Conservation (phyloP, 352 stramenopile species). For the Pythium biforme region DNA sequence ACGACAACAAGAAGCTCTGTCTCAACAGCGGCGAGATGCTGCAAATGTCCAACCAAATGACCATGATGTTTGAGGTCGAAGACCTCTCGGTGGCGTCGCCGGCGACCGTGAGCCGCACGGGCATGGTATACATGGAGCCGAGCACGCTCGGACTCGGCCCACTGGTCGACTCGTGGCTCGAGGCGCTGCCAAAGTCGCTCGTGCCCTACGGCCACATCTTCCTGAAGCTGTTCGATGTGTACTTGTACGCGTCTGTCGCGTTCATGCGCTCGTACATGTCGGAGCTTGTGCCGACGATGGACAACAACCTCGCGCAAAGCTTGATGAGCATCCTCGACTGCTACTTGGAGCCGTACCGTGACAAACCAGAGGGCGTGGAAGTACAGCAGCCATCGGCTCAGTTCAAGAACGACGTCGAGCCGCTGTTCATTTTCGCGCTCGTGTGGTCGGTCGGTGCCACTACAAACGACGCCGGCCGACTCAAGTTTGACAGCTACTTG, state of each 20-base stretch:
- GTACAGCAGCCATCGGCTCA: slow-evolving; percentile 45
- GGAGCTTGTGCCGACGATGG: slow-evolving; percentile 91
- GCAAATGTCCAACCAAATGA: slow-evolving; percentile 95
- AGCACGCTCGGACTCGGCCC: slow-evolving; percentile 87
- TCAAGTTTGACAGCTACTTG: slow-evolving; percentile 89
- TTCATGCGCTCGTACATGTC: slow-evolving; percentile 86
- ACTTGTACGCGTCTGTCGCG: slow-evolving; percentile 83
- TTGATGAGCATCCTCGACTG: slow-evolving; percentile 94
- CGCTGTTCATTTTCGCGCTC: slow-evolving; percentile 91
- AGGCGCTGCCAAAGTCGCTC: slow-evolving; percentile 52
- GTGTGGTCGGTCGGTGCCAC: slow-evolving; percentile 92
- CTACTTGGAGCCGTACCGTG: slow-evolving; percentile 70
- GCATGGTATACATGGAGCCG: slow-evolving; percentile 97
- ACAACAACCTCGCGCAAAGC: slow-evolving; percentile 92
- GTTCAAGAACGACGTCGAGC: slow-evolving; percentile 80
- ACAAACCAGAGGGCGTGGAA: slow-evolving; percentile 49
- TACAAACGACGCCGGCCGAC: slow-evolving; percentile 82
- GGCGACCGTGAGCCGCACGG: slow-evolving; percentile 92
- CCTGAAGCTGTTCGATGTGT: slow-evolving; percentile 87
- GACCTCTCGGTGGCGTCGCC: slow-evolving; percentile 93
- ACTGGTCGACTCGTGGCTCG: slow-evolving; percentile 90
- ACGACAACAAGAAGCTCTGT: slow-evolving; percentile 96
- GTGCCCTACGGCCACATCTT: slow-evolving; percentile 42
- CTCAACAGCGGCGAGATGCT: slow-evolving; percentile 94
- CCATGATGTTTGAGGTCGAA: slow-evolving; percentile 98